Base-by-base conservation (phyloP, 2,329 filamentous ascomycete species). In the Tolypocladium album region DNA sequence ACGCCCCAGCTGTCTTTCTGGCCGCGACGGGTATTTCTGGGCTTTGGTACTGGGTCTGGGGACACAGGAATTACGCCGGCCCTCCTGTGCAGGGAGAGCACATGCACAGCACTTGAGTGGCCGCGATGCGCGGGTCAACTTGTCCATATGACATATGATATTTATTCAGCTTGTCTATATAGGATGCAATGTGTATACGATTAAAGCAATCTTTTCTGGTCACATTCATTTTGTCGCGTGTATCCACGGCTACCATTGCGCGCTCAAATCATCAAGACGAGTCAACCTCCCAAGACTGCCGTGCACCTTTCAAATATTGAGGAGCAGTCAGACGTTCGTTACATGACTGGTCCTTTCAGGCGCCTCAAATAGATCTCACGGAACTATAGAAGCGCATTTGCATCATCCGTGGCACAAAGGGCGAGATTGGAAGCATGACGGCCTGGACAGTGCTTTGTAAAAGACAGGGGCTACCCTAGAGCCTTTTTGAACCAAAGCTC, bases 1-100 rank as follows among this genome's bases (percentile, higher is more conserved):
- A 89, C 71, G 88, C 87, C 1, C 85, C 85, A 17, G 88, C 86
- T 40, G 88, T 91, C n/a, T 89, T 90, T 65, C 81, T 87, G 34
- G 85, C 78, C 6, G 87, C 88, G 63, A 80, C 82, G 59, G 56
- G 76, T 45, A 79, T 90, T 60, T 83, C 88, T 1, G 79, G 77
- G 12, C 71, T 75, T 9, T 91, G 87, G 87, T 91, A 91, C 75
- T 76, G 84, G 65, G 78, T 79, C 58, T 89, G 86, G 85, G 88
- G 88, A 40, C 81, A 83, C 73, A 82, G 84, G 74, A 83, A 90
- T 73, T 89, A 89, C 73, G 77, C 78, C 55, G 86, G 86, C 20
- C 86, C 84, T 1, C 83, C 80, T n/a, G 78, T 76, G 45, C 68
- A 76, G 60, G 74, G 74, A 59, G 70, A 73, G 6, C 50, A 58